Evolutionary conservation across 2,329 filamentous ascomycete genomes (phyloP), one percentile per base, ranked within the genome.

Genomic region (Aspergillus pseudoviridinutans): DNA sequence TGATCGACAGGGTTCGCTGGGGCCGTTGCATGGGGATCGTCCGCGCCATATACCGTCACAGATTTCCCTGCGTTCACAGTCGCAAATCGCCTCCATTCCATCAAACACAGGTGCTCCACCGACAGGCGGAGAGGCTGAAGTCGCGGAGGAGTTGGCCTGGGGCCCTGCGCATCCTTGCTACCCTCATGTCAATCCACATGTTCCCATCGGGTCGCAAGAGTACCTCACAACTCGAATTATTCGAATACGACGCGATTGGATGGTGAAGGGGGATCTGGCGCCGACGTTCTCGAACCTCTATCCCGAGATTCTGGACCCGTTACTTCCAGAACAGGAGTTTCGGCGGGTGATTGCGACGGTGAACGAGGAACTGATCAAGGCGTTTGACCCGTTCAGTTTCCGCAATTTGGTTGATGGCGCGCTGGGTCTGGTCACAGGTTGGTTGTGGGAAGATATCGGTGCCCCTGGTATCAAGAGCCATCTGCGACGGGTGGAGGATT

Each of bases 211-310:
- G 56, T 95, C 91, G 7, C 80, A 84, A 14, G 86, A 95, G 63
- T 91, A 91, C 68, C 75, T 82, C 49, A 86, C 82, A 6, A 99
- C 94, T 1, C 88, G 93, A 56, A 90, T 99, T 62, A 97, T 99
- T 67, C 88, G 94, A 17, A 88, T 99, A 61, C 87, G 88, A 57
- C 84, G 94, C 46, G 94, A 99, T 74, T 99, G 92, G 90, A 87
- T 97, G 76, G 75, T 92, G 29, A 84, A 87, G 59, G 94, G 93
- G 38, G 94, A 99, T 73, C 79, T 96, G 28, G 93, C 92, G 1
- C 94, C 94, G 0, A 91, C 92, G 0, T 97, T 95, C 71, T 94
- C 91, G 17, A 97, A 97, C 67, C 80, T 97, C 2, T 99, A 99
- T 68, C 94, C 94, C 0, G 94, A 99, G 71, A 96, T 99, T 57